phyloP scores from a whole-genome alignment of 225 moss, liverwort and hornwort genomes.

The Straminergon stramineum region DNA sequence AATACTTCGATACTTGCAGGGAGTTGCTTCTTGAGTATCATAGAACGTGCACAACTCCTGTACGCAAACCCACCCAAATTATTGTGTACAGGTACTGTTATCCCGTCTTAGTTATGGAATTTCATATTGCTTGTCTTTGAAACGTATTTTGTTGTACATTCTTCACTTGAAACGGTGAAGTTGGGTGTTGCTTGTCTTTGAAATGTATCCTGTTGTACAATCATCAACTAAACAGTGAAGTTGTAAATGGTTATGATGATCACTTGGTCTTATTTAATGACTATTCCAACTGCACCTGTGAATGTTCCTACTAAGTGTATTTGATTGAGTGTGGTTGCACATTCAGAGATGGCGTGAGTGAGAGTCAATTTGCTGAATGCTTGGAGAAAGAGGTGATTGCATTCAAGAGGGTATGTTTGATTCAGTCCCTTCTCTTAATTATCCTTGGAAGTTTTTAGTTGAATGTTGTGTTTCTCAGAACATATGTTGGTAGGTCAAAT shows the following conservation, averaged over 20 bases:
- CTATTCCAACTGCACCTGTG: background rate
- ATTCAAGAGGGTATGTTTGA: slow-evolving; percentile 49
- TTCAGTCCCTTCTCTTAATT: background rate
- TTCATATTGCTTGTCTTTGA: background rate
- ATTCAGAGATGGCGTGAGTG: slow-evolving; percentile 83
- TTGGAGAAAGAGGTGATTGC: slow-evolving; percentile 65
- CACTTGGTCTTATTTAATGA: background rate
- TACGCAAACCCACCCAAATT: slow-evolving; percentile 64
- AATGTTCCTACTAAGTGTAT: background rate
- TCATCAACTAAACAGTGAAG: background rate
- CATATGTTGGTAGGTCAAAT: background rate
- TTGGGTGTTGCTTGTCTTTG: background rate
- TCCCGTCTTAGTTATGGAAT: background rate
- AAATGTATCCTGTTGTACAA: background rate
- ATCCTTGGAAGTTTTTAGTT: background rate
- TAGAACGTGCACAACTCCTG: slow-evolving; percentile 22
- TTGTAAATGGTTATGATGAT: background rate
- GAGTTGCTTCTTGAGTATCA: slow-evolving; percentile 68
- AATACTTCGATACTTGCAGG: slow-evolving; percentile 23
- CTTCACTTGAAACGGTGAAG: background rate
- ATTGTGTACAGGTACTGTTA: slow-evolving; percentile 63
- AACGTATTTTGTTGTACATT: background rate
- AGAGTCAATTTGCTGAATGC: slow-evolving; percentile 88
- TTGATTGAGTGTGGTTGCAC: background rate
- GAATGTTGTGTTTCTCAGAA: background rate